Evolutionary conservation across 2,329 filamentous ascomycete species (phyloP), one percentile per base, ranked within the genome.

Genomic region (Pyrenophora teres): DNA sequence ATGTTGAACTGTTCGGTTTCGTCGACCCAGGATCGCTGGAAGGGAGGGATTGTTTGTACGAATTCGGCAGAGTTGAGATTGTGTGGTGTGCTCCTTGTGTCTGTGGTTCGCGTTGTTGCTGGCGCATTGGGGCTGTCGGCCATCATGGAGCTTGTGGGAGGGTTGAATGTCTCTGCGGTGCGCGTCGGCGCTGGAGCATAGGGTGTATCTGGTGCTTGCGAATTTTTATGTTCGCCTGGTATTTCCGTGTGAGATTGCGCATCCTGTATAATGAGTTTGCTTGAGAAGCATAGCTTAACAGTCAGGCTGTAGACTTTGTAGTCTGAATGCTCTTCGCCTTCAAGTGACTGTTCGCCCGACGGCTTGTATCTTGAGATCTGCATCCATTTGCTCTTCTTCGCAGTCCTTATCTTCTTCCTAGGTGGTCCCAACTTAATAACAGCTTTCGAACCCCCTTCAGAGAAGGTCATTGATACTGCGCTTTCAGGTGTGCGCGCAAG

Each of bases 1-100:
- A 60, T 57, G 15, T 60, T 60, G 51, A 62, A 62, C 30, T 50
- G 35, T 15, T 48, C 44, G 0, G 62, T 64, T 38, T 67, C 62
- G 31, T 67, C 64, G 6, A 57, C 25, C 59, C 60, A 65, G 13
- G 38, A 35, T 6, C 59, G 56, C 32, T 62, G 30, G 33, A 55
- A 63, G 12, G 18, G 56, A 6, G 48, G 40, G 25, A 46, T 40
- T 12, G 36, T 35, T 10, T 48, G 31, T 10, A 35, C 12, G 0
- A 45, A 45, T n/a, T 45, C 21, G 19, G 35, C 38, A 5, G 51
- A 35, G 21, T 55, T 40, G 12, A 27, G 39, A 2, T 18, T 46
- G 10, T 39, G 18, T 3, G 33, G 30, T 6, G 44, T 43, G 8
- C 40, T 25, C 18, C 46, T 18, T 3, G 43, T 23, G 23, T 9